These are phyloP conservation scores for Sporothrix pallida DNA, from an alignment of 2,329 filamentous ascomycete genomes.

Conservation along the genomic window DNA sequence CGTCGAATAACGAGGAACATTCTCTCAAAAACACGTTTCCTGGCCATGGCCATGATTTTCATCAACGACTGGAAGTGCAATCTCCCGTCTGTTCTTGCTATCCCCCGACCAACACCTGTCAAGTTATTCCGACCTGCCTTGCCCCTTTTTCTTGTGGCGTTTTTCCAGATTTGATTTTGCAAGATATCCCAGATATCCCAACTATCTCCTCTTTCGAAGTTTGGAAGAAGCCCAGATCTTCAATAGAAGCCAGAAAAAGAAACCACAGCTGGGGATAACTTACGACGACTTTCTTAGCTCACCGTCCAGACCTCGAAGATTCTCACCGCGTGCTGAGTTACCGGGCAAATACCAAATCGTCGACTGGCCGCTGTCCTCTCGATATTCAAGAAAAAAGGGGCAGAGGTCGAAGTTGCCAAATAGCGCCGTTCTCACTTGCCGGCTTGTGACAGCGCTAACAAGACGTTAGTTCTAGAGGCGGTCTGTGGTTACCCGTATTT, in stretches of 20 bases:
- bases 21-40: background rate
- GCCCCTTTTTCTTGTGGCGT: background rate
- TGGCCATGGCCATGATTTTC: background rate
- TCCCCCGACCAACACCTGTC: no score
- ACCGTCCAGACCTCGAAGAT: background rate
- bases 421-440: conserved; percentile 9
- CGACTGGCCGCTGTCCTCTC: background rate
- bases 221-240: background rate
- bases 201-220: background rate
- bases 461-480: conserved; percentile 5
- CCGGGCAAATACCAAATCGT: conserved; percentile 10
- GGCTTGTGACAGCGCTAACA: conserved; percentile 8
- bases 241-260: background rate
- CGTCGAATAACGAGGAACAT: background rate
- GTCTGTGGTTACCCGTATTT: conserved; percentile 13
- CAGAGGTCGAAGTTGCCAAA: background rate
- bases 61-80: background rate
- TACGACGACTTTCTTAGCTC: conserved; percentile 1
- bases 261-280: background rate
- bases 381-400: background rate
- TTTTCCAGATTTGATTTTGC: background rate
- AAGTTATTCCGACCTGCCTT: background rate
- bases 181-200: background rate
- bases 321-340: background rate
- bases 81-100: background rate